Conservation (phyloP, 1,284 basidiomycete genomes). For the Sporisorium iseilematis-ciliati region DNA sequence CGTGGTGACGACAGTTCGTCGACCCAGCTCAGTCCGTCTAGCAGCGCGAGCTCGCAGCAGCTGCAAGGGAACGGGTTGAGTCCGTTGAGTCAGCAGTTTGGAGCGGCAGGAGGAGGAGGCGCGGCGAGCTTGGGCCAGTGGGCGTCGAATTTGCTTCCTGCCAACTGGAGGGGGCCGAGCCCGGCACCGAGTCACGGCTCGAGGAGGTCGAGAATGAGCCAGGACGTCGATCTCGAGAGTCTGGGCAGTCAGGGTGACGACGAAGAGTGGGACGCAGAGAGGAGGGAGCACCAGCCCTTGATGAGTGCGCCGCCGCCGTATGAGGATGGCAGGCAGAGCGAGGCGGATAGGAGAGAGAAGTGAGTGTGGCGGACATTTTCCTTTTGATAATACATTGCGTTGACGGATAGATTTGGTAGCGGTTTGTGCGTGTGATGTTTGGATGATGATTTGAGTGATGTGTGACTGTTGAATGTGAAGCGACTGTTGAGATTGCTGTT, state of each 20-base stretch:
- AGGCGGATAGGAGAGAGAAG: no score
- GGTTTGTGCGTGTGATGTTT: no score
- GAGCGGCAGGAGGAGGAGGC: not conserved
- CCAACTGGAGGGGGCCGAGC: slow-evolving; percentile 33
- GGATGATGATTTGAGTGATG: no score
- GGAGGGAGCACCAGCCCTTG: slow-evolving; percentile 13
- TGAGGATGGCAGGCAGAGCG: no score
- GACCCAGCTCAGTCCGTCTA: slow-evolving; percentile 22
- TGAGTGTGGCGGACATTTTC: no score
- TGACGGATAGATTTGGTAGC: no score
- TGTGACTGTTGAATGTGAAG: no score
- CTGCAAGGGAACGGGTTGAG: slow-evolving; percentile 1
- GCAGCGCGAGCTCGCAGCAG: slow-evolving; percentile 20
- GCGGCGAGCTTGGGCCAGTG: slow-evolving; percentile 27
- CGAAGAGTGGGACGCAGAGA: not conserved
- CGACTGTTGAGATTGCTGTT: no score
- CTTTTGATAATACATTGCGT: no score
- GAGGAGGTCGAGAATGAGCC: slow-evolving; percentile 26
- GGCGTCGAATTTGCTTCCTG: slow-evolving; percentile 23
- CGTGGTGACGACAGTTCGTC: slow-evolving; percentile 27
- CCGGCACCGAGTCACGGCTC: slow-evolving; percentile 33
- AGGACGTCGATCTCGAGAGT: slow-evolving; percentile 39
- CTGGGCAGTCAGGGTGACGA: slow-evolving; percentile 27
- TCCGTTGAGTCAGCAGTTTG: slow-evolving; percentile 2
- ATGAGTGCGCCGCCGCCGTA: slow-evolving; percentile 16